Base-by-base conservation (phyloP, 192 early-diverging fungal species). In the Mortierella claussenii region DNA sequence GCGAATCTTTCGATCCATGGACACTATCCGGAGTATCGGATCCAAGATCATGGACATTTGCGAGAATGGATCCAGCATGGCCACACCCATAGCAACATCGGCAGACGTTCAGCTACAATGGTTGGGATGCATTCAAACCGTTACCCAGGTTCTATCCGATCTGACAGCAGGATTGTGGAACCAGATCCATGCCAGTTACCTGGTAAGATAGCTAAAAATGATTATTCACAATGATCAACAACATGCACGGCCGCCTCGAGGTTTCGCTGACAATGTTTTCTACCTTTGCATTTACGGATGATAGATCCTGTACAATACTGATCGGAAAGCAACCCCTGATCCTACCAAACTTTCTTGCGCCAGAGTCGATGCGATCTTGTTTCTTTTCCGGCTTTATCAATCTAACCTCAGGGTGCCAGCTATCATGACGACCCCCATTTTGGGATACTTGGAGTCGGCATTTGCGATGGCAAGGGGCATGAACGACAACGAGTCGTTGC, bases 401-500 rank as follows among this genome's bases (percentile, higher is more conserved):
- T 62, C 45, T 12, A 17, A 23, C 18, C 20, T 26, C 30, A 36
- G 27, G 23, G 15, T n/a, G 0, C 15, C 7, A 15, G 2, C 37
- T 37, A 40, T 46, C 34, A 31, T 51, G 18, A 8, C 24, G 21
- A 12, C 33, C 37, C 13, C 28, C 9, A 40, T 76, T 2, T 32
- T 69, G 40, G 20, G 11, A 24, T 69, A 61, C 17, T 40, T 78
- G 11, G 74, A 81, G 15, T 57, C 68, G n/a, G 74, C 80, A 5
- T 34, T 71, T 24, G 9, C 31, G 17, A 60, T 65, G 13, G 68
- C 74, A 8, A 61, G 31, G n/a, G 43, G 48, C 18, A 78, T 69
- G 47, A 43, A 37, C 23, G 63, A 68, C 48, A 44, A n/a, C 8
- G 82, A 82, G 47, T 87, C 86, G 4, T 61, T 83, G 28, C 65